Percentiles rank a stretch among this genome's conserved stretches.
These are phyloP conservation scores for Neospora caninum DNA, from an alignment of 169 alveolate genomes.

Conservation along the genomic window DNA sequence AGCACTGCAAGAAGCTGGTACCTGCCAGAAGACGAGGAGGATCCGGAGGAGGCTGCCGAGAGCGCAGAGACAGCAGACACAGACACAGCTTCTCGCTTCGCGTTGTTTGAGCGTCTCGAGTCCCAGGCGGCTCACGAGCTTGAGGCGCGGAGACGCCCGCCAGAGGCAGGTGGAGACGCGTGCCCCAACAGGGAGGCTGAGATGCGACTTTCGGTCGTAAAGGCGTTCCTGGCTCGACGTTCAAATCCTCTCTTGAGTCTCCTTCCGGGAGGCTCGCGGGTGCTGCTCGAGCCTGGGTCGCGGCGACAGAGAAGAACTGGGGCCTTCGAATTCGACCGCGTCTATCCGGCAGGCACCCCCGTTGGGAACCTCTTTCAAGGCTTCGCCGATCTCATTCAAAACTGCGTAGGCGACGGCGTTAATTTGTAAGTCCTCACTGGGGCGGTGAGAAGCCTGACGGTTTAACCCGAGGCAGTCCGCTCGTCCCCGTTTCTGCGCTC, in stretches of 20 bases:
- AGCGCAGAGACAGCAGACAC: neutral
- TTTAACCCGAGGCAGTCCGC: too few species aligned
- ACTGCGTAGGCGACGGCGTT: neutral
- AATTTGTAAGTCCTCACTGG: neutral
- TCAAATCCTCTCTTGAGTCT: neutral
- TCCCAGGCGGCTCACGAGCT: neutral
- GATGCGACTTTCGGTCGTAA: neutral
- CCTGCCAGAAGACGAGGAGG: neutral
- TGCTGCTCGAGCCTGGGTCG: too few species aligned
- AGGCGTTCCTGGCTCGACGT: neutral
- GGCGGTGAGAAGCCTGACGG: too few species aligned
- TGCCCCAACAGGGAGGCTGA: neutral
- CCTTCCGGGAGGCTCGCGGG: too few species aligned
- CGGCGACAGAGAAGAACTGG: neutral
- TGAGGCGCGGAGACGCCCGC: neutral
- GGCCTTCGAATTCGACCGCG: conserved; percentile 11
- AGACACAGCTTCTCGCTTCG: neutral
- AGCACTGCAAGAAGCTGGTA: too few species aligned
- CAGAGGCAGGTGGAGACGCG: neutral
- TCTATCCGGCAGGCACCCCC: neutral
- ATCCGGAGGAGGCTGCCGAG: neutral
- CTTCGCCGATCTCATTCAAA: neutral
- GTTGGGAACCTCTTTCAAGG: neutral
- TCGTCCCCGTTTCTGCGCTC: too few species aligned
- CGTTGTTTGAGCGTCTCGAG: neutral